Base-by-base conservation (phyloP, 2,329 filamentous ascomycete species). In the Nothomitra cinnamomea region DNA sequence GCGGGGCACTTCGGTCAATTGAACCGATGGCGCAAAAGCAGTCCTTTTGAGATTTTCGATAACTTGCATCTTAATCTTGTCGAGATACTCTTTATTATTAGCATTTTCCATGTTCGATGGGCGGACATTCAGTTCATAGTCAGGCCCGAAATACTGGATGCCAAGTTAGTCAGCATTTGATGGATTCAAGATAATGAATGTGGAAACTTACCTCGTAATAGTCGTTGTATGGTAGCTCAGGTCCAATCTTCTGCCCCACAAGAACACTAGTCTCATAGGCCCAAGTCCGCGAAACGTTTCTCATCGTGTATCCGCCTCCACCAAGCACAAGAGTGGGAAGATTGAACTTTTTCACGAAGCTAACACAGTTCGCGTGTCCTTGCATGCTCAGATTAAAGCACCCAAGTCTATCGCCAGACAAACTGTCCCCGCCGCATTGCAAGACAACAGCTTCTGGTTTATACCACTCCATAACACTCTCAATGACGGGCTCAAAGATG, bases 141-240 rank as follows among this genome's bases (percentile, higher is more conserved):
- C 80, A 1, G 80, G 80, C 4, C 76, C 79, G 62, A 83, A 84
- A 62, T 84, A 84, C 72, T 78, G 57, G 24, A 40, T 21, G n/a
- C 5, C 41, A 38, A 45, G 69, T n/a, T 59, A 65, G 61, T 58
- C 51, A 58, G 58, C 36, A 47, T 13, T 4, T n/a, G 24, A 13
- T 28, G 25, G 49, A 41, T 13, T 7, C 10, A 19, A 2, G 15
- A 41, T 17, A 4, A 10, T 17, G 1, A 28, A n/a, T 2, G 5
- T 1, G 22, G n/a, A 3, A 22, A 62, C 68, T 63, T 66, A 81
- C 79, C 65, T 82, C 79, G 65, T 96, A 96, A 67, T 96, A 96
- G 71, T 96, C 90, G 58, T 95, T 96, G 67, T 88, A 96, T 0
- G 90, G 90, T 41, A 96, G 74, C n/a, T 85, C 82, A 3, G 83